phyloP scores from a whole-genome alignment of 2,329 filamentous ascomycete genomes.

The Didymella pomorum region DNA sequence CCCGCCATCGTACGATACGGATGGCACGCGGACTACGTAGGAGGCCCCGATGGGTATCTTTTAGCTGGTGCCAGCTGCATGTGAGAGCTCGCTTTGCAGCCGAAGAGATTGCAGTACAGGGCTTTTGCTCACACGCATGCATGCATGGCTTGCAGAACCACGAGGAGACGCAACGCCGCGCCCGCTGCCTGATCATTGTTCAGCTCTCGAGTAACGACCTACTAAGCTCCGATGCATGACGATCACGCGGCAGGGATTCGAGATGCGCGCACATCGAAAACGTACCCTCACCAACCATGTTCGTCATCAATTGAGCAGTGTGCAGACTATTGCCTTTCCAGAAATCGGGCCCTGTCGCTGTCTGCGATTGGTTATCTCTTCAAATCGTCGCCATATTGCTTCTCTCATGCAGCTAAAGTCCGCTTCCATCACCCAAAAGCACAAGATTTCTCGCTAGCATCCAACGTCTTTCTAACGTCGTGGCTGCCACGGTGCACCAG shows the following conservation, averaged over 20 bases:
- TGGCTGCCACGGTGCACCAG: slow-evolving; percentile 1
- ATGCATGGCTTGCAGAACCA: slow-evolving; percentile 14
- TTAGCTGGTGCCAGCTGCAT: slow-evolving; percentile 2
- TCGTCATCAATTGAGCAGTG: background rate
- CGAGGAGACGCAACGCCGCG: slow-evolving; percentile 7
- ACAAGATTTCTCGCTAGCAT: background rate
- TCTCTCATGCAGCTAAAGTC: background rate
- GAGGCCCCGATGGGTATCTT: background rate
- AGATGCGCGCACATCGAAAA: background rate
- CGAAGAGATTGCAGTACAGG: slow-evolving; percentile 9
- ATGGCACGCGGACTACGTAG: background rate
- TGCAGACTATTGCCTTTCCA: background rate
- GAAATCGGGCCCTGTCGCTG: background rate
- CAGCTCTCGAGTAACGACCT: slow-evolving; percentile 3
- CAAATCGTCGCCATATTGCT: background rate
- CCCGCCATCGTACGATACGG: slow-evolving; percentile 8
- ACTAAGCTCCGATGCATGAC: slow-evolving; percentile 16
- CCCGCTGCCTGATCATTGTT: background rate
- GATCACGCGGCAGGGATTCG: slow-evolving; percentile 7
- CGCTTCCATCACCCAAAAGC: background rate
- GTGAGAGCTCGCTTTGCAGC: slow-evolving; percentile 14
- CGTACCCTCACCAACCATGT: background rate
- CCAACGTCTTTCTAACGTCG: slow-evolving; percentile 1
- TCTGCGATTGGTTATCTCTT: background rate
- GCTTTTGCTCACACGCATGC: background rate